Evolutionary conservation across 1,284 basidiomycete genomes (phyloP), one percentile per base, ranked within the genome.

Genomic region (Trichosporon inkin): DNA sequence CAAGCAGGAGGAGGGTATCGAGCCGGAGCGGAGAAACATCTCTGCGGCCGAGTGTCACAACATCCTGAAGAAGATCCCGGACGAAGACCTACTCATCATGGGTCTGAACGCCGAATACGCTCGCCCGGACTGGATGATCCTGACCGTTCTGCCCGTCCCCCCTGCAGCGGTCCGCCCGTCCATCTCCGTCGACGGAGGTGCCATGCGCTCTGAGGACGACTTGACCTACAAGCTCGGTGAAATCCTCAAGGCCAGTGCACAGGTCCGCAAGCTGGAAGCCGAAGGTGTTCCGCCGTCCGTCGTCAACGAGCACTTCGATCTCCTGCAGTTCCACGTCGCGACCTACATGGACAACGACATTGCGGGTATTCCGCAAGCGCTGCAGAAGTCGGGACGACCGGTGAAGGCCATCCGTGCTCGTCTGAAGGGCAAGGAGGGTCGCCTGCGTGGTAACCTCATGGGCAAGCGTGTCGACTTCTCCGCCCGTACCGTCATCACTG

Each of bases 291-390:
- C 96, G 1, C 89, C 92, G 0, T 93, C 97, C 71, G 90, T 99
- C 66, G 89, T 97, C 68, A 88, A 88, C 41, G 95, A 99, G 79
- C 96, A 96, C 73, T 95, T 98, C 78, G 92, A 97, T 73, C 80
- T 99, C 41, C 83, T 99, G 2, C 93, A 95, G 87, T 99, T 95
- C 78, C 96, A 99, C 75, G 92, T 96, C 63, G 96, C 95, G 7
- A 99, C 96, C 0, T 99, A 99, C 76, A 99, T 99, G 95, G 96
- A 99, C 77, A 99, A 99, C 76, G 94, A 99, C 76, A 95, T 99
- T 66, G 93, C 96, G 34, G 96, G 96, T 60, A 92, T 98, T 41
- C 96, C 96, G 0, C 94, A 98, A 75, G 93, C 95, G 0, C 80
- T 97, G 71, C 96, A 99, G 75, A 99, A 99, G 78, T 96, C 92